Base-by-base conservation (phyloP, 2,329 filamentous ascomycete species). In the Teratosphaeria zuluensis region DNA sequence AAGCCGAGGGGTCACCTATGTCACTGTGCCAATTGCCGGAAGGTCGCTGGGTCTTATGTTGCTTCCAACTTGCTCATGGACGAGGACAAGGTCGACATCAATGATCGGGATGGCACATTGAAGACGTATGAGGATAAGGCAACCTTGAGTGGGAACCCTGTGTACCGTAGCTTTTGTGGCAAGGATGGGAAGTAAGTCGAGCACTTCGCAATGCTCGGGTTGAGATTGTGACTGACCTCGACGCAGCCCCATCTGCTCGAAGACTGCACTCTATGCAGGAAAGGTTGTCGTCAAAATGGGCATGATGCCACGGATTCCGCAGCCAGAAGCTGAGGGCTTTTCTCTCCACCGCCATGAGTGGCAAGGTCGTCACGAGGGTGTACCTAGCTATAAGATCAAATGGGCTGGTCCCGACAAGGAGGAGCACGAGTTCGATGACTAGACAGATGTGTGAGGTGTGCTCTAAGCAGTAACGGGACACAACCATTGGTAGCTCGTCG, bases 11-110 rank as follows among this genome's bases (percentile, higher is more conserved):
- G 78, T 1, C 76, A 78, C 62, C 66, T 80, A 7, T 81, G 79
- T 66, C 77, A 81, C 61, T 81, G 80, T 67, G 67, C 71, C 35
- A 82, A 81, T 61, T 81, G 79, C 68, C 75, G 78, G 51, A 81
- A 80, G 65, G 72, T 76, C 0, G 72, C 78, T 1, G 78, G 79
- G 53, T 75, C 73, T 4, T 75, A 73, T 56, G 72, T 75, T 2
- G 64, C 75, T 0, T 63, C 68, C 21, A 77, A 78, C 60, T 62
- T 78, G 14, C 66, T 71, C 5, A 76, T 78, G 24, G 73, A 76
- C 56, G 69, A 71, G 51, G 72, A 75, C 30, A 78, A 80, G 56
- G 76, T 81, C 32, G 69, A 70, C 2, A 74, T 80, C 42, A 67
- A 74, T 8, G 77, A 79, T 59, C 69, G 73, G 1, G 71, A 77